Base-by-base conservation (phyloP, 176 grass and related monocot species). In the Dendrocalamus sinicus region DNA sequence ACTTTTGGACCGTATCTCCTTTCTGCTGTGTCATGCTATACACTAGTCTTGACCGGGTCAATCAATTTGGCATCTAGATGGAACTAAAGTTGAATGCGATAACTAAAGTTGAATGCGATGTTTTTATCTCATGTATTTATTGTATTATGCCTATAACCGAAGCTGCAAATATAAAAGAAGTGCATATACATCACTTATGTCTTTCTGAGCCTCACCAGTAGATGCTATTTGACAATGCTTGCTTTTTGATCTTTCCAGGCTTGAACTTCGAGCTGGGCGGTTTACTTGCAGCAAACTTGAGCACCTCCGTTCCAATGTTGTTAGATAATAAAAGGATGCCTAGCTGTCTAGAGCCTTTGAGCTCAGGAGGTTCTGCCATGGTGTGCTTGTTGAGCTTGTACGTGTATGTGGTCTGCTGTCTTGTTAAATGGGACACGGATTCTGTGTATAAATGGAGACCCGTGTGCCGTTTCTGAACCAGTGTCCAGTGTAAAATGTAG, bases 371-470 rank as follows among this genome's bases (percentile, higher is more conserved):
- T 11, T 59, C 61, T 13, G 75, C 51, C 17, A 11, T 40, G 43
- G 1, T 62, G 46, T 84, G 55, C 22, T 32, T 63, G 68, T 83
- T 83, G 47, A 51, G 39, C 64, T 16, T 74, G 70, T 78, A 72
- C 4, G 12, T 28, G 57, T 72, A 58, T 59, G 66, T 83, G 55
- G 57, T 73, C 30, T 53, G 8, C 17, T 84, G 7, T 44, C 15
- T 52, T 30, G 0, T 45, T 19, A 54, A 53, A 53, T 30, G 47
- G 76, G 24, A 76, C 63, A 39, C 30, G 37, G 35, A 80, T 88
- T 48, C 16, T 72, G 23, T 81, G 43, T 80, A 88, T 43, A 84
- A 63, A 70, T 90, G 63, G 63, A 90, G 47, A 70, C 77, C 64
- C 32, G 22, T 63, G 50, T 50, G 70, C 22, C 81, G 75, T 48